phyloP scores from a whole-genome alignment of 495 filamentous ascomycete species.

The Evansstolkia leycettana region DNA sequence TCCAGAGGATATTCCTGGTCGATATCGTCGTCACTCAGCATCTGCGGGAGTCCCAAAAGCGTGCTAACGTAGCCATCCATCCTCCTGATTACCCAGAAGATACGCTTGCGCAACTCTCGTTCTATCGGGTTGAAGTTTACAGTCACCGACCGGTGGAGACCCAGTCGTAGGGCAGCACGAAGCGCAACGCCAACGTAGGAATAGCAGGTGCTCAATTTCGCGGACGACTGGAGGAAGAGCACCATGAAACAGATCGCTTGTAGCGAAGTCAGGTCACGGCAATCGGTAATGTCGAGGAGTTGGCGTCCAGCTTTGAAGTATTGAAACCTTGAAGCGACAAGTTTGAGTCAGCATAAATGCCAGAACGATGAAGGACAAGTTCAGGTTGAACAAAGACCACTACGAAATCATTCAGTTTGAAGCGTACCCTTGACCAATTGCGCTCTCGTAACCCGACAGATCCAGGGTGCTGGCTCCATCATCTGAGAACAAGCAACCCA shows the following conservation, averaged over 20 bases:
- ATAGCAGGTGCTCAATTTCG: constrained; percentile 86
- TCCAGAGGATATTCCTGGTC: constrained; percentile 79
- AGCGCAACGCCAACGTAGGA: constrained; percentile 85
- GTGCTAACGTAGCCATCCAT: constrained; percentile 93
- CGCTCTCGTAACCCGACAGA: constrained; percentile 50
- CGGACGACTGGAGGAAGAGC: constrained; percentile 81
- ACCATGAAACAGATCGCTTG: constrained; percentile 90
- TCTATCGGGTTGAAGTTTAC: constrained; percentile 75
- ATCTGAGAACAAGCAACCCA: constrained; percentile 72
- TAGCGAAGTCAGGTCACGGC: constrained; percentile 71
- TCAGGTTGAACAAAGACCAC: too few species aligned
- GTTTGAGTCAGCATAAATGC: not conserved
- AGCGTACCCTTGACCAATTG: constrained; percentile 72
- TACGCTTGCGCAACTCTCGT: constrained; percentile 65
- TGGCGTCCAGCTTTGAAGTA: constrained; percentile 74
- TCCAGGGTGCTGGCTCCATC: constrained; percentile 34
- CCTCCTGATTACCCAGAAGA: constrained; percentile 85
- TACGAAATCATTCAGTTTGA: not conserved
- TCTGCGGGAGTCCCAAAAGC: constrained; percentile 71
- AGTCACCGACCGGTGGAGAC: constrained; percentile 70
- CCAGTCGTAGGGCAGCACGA: constrained; percentile 73
- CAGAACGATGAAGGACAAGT: not conserved
- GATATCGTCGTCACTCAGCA: constrained; percentile 78
- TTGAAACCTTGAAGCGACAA: constrained; percentile 48
- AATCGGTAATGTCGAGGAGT: constrained; percentile 83